phyloP scores from a whole-genome alignment of 2,329 filamentous ascomycete genomes.

The Pseudogymnoascus pannorum region DNA sequence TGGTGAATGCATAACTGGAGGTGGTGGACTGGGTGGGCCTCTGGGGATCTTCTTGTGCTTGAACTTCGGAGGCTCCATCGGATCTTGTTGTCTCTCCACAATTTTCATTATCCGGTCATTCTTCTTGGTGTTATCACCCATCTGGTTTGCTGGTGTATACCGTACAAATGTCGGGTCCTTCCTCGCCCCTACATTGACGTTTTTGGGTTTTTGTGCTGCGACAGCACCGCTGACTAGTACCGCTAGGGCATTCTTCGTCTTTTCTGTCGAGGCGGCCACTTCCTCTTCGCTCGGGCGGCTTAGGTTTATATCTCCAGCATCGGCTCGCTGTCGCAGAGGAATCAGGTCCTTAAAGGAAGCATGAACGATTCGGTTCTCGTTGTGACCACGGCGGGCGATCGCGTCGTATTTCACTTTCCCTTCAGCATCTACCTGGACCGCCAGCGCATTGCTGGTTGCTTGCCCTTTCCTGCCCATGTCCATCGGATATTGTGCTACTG shows the following conservation, averaged over 20 bases:
- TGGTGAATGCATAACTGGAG: constrained; percentile 90
- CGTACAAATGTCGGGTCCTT: constrained; percentile 88
- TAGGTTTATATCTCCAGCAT: constrained; percentile 85
- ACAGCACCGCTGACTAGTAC: constrained; percentile 77
- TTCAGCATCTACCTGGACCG: constrained; percentile 83
- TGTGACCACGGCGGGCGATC: constrained; percentile 83
- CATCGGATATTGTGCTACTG: constrained; percentile 88
- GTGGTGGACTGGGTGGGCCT: constrained; percentile 84
- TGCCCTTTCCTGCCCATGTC: constrained; percentile 81
- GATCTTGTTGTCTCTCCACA: constrained; percentile 85
- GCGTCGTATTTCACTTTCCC: constrained; percentile 96
- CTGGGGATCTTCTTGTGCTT: constrained; percentile 98
- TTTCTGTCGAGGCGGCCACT: constrained; percentile 75
- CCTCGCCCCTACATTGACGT: constrained; percentile 71
- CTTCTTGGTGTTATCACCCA: constrained; percentile 80
- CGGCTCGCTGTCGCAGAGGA: constrained; percentile 82
- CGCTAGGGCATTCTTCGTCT: constrained; percentile 79
- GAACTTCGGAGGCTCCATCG: constrained; percentile 96
- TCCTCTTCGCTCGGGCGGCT: constrained; percentile 78
- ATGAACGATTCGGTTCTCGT: constrained; percentile 77
- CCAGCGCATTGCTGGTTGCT: constrained; percentile 73
- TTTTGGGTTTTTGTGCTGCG: constrained; percentile 92
- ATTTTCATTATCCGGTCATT: constrained; percentile 98
- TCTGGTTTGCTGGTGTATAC: constrained; percentile 94
- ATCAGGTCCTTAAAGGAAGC: constrained; percentile 96